A percentile compares a stretch with the other conserved stretches of the same genome.
Conservation (phyloP, 2,329 filamentous ascomycete genomes). For the Aspergillus vadensis region DNA sequence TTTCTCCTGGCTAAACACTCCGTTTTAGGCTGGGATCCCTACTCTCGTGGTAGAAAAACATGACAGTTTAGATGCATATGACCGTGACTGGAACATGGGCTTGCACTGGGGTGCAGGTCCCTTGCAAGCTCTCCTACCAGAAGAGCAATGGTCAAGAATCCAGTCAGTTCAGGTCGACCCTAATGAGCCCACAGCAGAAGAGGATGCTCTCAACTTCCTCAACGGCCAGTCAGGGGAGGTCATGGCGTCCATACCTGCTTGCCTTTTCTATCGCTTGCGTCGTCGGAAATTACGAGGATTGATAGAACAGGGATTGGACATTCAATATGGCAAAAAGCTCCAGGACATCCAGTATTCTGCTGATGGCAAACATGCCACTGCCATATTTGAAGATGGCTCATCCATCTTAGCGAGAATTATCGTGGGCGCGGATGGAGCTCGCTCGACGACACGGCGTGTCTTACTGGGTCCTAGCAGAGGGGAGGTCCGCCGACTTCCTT, state of each 20-base stretch:
- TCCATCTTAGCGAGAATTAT: constrained; percentile 22
- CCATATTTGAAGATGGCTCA: constrained; percentile 23
- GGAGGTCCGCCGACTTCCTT: constrained; percentile 43
- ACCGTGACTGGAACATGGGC: constrained; percentile 38
- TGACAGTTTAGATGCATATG: constrained; percentile 19
- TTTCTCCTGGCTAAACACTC: background rate
- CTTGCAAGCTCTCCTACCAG: constrained; percentile 26
- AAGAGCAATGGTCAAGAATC: constrained; percentile 30
- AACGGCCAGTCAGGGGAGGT: constrained; percentile 30
- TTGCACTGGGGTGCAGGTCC: constrained; percentile 34
- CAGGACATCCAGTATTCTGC: constrained; percentile 20
- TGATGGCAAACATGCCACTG: constrained; percentile 19
- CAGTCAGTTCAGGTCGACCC: constrained; percentile 33
- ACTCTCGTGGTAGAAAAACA: constrained; percentile 31
- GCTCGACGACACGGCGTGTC: constrained; percentile 23
- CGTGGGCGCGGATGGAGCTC: constrained; percentile 31
- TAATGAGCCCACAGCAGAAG: constrained; percentile 23
- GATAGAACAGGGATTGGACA: constrained; percentile 28
- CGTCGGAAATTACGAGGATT: constrained; percentile 32
- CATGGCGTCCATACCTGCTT: constrained; percentile 29
- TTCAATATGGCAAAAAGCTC: constrained; percentile 27
- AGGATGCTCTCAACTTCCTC: constrained; percentile 26
- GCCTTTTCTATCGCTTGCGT: constrained; percentile 32
- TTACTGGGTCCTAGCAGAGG: constrained; percentile 35
- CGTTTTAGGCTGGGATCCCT: constrained; percentile 25